Evolutionary conservation across 2,329 filamentous ascomycete genomes (phyloP).

Genomic region (Neonectria ditissima): DNA sequence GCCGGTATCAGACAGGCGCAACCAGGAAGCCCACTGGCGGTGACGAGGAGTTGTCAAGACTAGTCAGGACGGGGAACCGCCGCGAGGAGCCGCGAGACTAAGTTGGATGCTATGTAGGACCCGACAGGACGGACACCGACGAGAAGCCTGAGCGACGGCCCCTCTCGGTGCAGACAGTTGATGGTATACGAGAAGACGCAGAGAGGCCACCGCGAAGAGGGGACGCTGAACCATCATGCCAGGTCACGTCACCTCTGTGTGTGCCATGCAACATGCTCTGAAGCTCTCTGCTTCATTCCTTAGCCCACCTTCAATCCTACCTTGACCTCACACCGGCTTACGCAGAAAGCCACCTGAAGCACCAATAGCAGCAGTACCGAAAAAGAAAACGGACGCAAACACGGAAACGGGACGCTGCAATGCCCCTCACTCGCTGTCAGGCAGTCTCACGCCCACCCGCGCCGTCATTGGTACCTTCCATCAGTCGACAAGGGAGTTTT

Average conservation of each 20-base stretch:
- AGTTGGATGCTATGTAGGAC: conserved; percentile 36
- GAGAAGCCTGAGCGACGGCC: not conserved
- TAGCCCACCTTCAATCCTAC: conserved; percentile 28
- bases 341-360: conserved; percentile 10
- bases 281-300: conserved; percentile 7
- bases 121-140: conserved; percentile 28
- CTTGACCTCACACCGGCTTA: conserved; percentile 26
- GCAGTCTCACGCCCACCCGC: not conserved
- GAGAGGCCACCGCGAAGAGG: conserved; percentile 4
- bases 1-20: conserved; percentile 15
- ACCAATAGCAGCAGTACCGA: conserved; percentile 17
- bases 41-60: not conserved
- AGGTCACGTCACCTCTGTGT: conserved; percentile 29
- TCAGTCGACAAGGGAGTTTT: not conserved
- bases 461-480: not conserved
- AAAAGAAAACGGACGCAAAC: not conserved
- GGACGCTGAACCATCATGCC: conserved; percentile 20
- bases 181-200: not conserved
- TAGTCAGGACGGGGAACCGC: conserved; percentile 38
- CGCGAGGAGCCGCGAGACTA: conserved; percentile 39
- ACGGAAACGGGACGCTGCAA: not conserved
- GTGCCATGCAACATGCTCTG: conserved; percentile 7
- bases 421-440: not conserved
- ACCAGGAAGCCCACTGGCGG: conserved; percentile 10
- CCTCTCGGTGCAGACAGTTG: not conserved